These are phyloP conservation scores for Anthracocystis panici-leucophaei DNA, from an alignment of 1,284 basidiomycete species.

Conservation along the genomic window DNA sequence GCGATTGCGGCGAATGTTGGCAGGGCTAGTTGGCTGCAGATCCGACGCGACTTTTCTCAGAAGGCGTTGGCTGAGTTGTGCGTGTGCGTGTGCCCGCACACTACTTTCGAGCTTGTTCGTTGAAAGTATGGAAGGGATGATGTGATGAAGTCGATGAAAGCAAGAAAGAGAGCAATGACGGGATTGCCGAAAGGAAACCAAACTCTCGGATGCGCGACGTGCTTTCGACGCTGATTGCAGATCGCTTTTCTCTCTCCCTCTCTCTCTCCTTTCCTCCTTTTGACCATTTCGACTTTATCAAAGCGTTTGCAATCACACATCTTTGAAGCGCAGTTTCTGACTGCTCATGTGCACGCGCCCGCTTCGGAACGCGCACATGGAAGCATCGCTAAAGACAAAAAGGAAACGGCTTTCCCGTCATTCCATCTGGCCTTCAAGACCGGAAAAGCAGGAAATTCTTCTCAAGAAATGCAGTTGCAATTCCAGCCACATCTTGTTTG, in stretches of 20 bases:
- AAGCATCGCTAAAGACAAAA: not conserved
- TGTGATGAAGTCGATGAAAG: not conserved
- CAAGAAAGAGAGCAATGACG: not conserved
- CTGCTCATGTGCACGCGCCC: constrained; percentile 17
- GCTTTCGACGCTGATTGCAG: constrained; percentile 6
- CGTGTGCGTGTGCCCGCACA: not conserved
- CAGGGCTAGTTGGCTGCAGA: not conserved
- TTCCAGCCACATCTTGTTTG: not conserved
- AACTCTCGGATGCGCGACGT: constrained; percentile 21
- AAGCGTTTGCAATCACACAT: constrained; percentile 21
- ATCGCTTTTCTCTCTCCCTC: not conserved
- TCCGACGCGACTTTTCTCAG: not conserved
- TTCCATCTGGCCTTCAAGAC: not conserved
- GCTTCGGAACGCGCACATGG: constrained; percentile 8
- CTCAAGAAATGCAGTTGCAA: not conserved
- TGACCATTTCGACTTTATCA: constrained; percentile 1
- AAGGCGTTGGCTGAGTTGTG: not conserved
- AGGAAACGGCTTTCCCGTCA: not conserved
- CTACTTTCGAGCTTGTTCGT: not conserved
- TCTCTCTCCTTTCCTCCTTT: not conserved
- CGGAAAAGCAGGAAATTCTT: constrained; percentile 3
- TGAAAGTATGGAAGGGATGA: not conserved
- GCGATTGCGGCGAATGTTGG: not conserved
- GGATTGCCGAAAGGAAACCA: not conserved
- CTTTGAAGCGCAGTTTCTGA: not conserved